phyloP scores from a whole-genome alignment of 768 basidiomycete genomes.

The Epithele typhae region DNA sequence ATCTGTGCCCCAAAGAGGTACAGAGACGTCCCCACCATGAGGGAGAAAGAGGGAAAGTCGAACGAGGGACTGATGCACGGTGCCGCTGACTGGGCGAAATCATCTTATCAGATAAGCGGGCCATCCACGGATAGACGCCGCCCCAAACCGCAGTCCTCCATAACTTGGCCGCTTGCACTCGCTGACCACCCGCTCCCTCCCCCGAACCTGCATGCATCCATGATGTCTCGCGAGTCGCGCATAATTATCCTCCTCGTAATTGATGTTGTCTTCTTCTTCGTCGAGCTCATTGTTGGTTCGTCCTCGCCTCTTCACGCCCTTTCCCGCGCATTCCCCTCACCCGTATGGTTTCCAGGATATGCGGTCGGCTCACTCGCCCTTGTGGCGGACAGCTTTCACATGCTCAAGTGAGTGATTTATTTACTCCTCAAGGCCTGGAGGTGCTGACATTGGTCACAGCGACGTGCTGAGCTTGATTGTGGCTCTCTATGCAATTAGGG shows the following conservation, averaged over 20 bases:
- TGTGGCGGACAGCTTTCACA: constrained; percentile 96
- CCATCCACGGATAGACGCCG: not conserved
- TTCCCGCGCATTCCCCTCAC: constrained; percentile 4
- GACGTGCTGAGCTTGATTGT: constrained; percentile 96
- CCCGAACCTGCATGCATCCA: constrained; percentile 22
- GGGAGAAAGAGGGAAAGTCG: too few species aligned
- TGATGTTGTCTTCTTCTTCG: constrained; percentile 81
- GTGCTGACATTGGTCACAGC: constrained; percentile 38
- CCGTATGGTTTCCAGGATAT: constrained; percentile 60
- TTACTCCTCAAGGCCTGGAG: not conserved
- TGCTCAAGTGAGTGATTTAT: constrained; percentile 77
- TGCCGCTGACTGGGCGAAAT: too few species aligned
- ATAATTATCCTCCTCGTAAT: constrained; percentile 78
- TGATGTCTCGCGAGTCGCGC: constrained; percentile 61
- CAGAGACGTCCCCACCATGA: too few species aligned
- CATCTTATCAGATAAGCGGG: constrained; percentile 12
- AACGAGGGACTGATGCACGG: too few species aligned
- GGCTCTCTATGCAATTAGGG: constrained; percentile 92
- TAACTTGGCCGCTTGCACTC: not conserved
- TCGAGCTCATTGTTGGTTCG: constrained; percentile 79
- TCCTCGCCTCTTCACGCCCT: constrained; percentile 15
- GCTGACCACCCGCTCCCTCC: not conserved
- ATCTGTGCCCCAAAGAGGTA: too few species aligned
- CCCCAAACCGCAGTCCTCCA: not conserved
- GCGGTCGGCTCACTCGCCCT: constrained; percentile 94